Evolutionary conservation across 2,329 filamentous ascomycete genomes (phyloP), one percentile per base, ranked within the genome.

Genomic region (Nothomitra cinnamomea): DNA sequence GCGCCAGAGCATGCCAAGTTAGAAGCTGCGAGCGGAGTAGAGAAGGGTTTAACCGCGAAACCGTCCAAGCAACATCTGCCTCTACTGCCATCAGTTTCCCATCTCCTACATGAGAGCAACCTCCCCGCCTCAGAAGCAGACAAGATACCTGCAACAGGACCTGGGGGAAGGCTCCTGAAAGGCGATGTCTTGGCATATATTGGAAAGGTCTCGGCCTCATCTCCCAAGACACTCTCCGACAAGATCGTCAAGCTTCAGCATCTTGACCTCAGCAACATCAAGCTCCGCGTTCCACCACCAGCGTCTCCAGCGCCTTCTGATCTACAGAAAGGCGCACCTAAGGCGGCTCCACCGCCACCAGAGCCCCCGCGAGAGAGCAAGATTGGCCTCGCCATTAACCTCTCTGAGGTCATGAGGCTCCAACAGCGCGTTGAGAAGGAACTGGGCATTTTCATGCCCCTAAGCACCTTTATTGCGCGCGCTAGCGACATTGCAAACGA

Each of bases 221-320:
- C 86, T 60, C 85, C 90, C 1, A 75, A 78, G 21, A 73, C 80
- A 57, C 76, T 88, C 60, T 84, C 85, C 54, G 72, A 77, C 55
- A 80, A 79, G 52, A 82, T 94, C 64, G 74, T 79, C 56, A 83
- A 87, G 67, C 79, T 92, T 50, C 72, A 78, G 42, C 87, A 94
- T 67, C 80, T 98, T 53, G 90, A 98, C 66, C 79, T 98, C 22
- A 92, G 85, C 72, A 95, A 96, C 72, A 90, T 96, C 72, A 94
- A 94, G 73, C 71, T 90, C 56, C 83, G 82, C 49, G 61, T 67
- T 22, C 66, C 69, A 53, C 51, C 51, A 10, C 32, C 55, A 24
- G 17, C 52, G 19, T n/a, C 43, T 13, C 38, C 15, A 3, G 38
- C 19, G 42, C 58, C 64, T 3, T 58, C 62, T 10, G 22, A 28